phyloP scores from a whole-genome alignment of 2,329 filamentous ascomycete species.

The Zymoseptoria pseudotritici region DNA sequence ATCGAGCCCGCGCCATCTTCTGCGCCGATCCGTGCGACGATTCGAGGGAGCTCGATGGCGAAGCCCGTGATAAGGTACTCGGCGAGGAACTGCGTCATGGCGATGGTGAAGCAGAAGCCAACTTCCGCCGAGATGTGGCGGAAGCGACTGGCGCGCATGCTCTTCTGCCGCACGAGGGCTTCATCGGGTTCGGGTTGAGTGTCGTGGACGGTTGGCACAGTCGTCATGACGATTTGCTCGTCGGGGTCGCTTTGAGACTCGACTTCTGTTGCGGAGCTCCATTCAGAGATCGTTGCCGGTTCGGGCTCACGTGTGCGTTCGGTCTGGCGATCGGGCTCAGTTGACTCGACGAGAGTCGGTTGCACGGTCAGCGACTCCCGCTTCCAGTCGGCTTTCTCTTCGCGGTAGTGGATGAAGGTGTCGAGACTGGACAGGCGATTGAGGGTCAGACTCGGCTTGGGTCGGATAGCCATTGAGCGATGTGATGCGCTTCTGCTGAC shows the following conservation, averaged over 20 bases:
- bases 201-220: background rate
- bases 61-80: constrained; percentile 34
- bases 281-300: constrained; percentile 3
- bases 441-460: constrained; percentile 21
- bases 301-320: constrained; percentile 9
- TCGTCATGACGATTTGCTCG: background rate
- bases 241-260: background rate
- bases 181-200: background rate
- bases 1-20: constrained; percentile 10
- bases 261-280: background rate
- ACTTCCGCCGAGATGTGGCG: constrained; percentile 26
- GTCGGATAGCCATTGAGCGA: constrained; percentile 10
- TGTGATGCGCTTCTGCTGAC: constrained; percentile 14
- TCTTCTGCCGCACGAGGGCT: background rate
- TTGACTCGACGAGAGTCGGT: constrained; percentile 5
- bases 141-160: constrained; percentile 17
- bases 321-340: constrained; percentile 1
- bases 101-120: constrained; percentile 31
- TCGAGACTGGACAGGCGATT: constrained; percentile 25
- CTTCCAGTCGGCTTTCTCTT: constrained; percentile 24
- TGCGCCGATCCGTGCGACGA: constrained; percentile 13
- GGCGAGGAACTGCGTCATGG: constrained; percentile 30
- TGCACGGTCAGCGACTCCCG: constrained; percentile 16
- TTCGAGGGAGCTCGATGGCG: constrained; percentile 27
- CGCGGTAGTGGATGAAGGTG: constrained; percentile 26